Evolutionary conservation across 805 yeast species (phyloP), one percentile per base, ranked within the genome.

Genomic region (Candida succiphila): DNA sequence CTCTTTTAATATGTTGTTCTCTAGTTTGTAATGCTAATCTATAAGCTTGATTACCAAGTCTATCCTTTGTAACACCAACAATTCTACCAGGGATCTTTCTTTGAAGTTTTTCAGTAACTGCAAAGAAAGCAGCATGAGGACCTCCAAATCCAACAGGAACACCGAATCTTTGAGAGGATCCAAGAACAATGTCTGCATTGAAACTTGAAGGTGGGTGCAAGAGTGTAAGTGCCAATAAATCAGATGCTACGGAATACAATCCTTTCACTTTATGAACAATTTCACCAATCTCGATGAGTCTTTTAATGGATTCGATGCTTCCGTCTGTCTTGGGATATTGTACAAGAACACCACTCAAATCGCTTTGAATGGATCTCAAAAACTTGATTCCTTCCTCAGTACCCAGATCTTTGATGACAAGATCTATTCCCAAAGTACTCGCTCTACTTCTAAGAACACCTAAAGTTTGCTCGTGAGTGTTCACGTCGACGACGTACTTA

Each of bases 121-220:
- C 85, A 48, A 92, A 88, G 61, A 85, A 92, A 1, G 95, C 98
- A 30, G 98, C 97, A 57, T 92, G 98, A 4, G 98, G 98, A 16
- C 98, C 98, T 51, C 98, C 98, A 54, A 77, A 92, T 6, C 97
- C 98, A 65, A 89, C 73, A 35, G 98, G 97, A 26, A 89, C 96
- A 50, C 98, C 98, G 48, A 92, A 86, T 57, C 98, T 71, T 67
- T 92, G 98, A 4, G 96, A 72, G 7, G 87, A 75, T 31, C 98
- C 98, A 29, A 92, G 64, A 2, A 81, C 96, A 32, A 92, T 81
- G 55, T 92, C 98, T 28, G 97, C 97, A 35, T 86, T 87, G 48
- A 82, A 84, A 27, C 72, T 68, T 15, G 81, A 64, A 3, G 98
- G 98, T 14, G 96, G 83, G 46, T 79, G 76, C 39, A 89, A 60